These are phyloP conservation scores for Jasminum sambac DNA, from an alignment of 257 asterid genomes.

Conservation along the genomic window DNA sequence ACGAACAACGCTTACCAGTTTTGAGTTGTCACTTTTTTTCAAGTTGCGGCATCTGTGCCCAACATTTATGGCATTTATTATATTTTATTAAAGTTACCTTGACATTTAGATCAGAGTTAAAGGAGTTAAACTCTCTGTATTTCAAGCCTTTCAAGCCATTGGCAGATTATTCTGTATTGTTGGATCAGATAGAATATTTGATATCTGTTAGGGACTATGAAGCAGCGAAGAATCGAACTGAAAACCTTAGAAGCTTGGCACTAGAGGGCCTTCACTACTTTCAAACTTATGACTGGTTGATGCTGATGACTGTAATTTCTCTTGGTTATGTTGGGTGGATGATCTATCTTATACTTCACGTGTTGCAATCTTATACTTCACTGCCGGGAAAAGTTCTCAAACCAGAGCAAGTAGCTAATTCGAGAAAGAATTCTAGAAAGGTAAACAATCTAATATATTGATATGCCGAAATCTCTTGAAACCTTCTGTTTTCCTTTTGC, in stretches of 20 bases:
- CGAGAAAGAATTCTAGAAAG: conserved; percentile 51
- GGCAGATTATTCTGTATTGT: conserved; percentile 43
- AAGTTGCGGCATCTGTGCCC: not conserved
- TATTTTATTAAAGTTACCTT: conserved; percentile 41
- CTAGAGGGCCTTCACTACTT: conserved; percentile 87
- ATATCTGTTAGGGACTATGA: conserved; percentile 54
- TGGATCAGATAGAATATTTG: conserved; percentile 69
- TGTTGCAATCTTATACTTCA: conserved; percentile 78
- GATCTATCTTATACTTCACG: conserved; percentile 75
- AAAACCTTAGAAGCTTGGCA: conserved; percentile 80
- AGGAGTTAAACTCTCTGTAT: conserved; percentile 56
- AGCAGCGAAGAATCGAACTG: conserved; percentile 69
- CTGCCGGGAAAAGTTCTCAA: conserved; percentile 46
- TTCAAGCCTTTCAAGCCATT: conserved; percentile 92
- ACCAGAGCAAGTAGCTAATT: conserved; percentile 49
- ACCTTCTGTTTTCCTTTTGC: not conserved
- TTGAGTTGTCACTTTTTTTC: not conserved
- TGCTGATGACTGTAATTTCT: conserved; percentile 87
- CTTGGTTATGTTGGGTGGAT: conserved; percentile 98
- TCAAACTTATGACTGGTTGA: conserved; percentile 95
- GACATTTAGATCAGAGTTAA: conserved; percentile 56
- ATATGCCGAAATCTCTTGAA: conserved; percentile 10
- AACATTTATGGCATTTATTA: not conserved
- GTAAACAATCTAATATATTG: conserved; percentile 31
- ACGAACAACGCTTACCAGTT: not conserved